Percentiles rank a stretch among this genome's conserved stretches.
These are phyloP conservation scores for Apiospora marii DNA, from an alignment of 2,329 filamentous ascomycete species.

Conservation along the genomic window DNA sequence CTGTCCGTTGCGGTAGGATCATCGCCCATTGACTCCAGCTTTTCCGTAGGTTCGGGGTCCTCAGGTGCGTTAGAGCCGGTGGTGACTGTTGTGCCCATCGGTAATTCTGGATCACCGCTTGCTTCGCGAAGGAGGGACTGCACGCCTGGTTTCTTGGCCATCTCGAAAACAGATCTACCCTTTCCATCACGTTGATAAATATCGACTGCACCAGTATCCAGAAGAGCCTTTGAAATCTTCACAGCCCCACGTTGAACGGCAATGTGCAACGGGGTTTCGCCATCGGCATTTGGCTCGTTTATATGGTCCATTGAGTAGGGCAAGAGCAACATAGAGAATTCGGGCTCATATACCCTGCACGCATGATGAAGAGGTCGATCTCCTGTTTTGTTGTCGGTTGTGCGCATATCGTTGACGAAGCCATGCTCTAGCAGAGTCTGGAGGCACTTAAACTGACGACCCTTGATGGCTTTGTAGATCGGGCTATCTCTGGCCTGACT, in stretches of 20 bases:
- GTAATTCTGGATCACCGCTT: not conserved
- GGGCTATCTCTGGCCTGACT: not conserved
- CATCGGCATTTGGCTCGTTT: not conserved
- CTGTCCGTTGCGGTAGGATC: not conserved
- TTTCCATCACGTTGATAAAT: not conserved
- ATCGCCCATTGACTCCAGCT: not conserved
- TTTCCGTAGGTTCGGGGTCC: not conserved
- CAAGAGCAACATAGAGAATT: not conserved
- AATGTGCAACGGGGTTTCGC: not conserved
- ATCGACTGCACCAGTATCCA: not conserved
- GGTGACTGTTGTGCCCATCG: not conserved
- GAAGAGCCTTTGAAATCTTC: not conserved
- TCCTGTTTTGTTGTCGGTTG: not conserved
- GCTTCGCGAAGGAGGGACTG: not conserved
- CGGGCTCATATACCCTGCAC: rapidly evolving
- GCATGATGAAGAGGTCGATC: not conserved
- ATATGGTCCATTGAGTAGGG: not conserved
- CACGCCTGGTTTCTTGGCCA: not conserved
- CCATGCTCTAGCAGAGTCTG: not conserved
- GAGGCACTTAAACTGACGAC: rapidly evolving
- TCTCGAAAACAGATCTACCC: not conserved
- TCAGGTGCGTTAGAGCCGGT: not conserved
- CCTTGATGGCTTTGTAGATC: not conserved
- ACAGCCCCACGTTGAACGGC: not conserved
- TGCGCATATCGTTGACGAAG: not conserved